These are phyloP conservation scores for Dimocarpus longan DNA, from an alignment of 345 rosid genomes.

Conservation along the genomic window DNA sequence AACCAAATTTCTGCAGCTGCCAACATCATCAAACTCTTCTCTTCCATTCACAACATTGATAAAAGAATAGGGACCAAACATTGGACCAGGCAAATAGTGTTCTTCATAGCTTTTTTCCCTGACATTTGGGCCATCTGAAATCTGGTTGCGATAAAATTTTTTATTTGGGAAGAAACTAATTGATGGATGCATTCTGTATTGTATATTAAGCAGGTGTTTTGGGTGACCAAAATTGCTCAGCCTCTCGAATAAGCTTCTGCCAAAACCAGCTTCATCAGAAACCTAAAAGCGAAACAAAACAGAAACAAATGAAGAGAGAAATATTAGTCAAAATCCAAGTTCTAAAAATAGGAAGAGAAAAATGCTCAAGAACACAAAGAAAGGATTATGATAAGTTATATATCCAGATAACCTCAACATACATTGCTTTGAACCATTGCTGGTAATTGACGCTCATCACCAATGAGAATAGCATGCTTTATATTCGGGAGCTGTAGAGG, in stretches of 20 bases:
- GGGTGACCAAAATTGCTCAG: constrained; percentile 41
- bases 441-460: constrained; percentile 54
- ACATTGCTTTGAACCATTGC: constrained; percentile 51
- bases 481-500: constrained; percentile 46
- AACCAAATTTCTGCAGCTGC: constrained; percentile 40
- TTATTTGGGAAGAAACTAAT: constrained; percentile 61
- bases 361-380: not conserved
- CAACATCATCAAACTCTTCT: constrained; percentile 32
- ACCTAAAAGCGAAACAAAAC: constrained; percentile 24
- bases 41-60: constrained; percentile 42
- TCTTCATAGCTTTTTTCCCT: constrained; percentile 31
- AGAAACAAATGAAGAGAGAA: not conserved
- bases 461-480: constrained; percentile 42
- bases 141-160: constrained; percentile 43
- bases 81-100: constrained; percentile 36
- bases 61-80: constrained; percentile 56
- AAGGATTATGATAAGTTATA: not conserved
- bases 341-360: not conserved
- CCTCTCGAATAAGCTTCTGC: constrained; percentile 75
- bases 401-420: constrained; percentile 5
- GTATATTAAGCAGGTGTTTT: constrained; percentile 55
- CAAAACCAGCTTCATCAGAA: constrained; percentile 38
- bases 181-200: constrained; percentile 80
- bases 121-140: constrained; percentile 54
- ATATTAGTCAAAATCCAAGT: not conserved